Percentiles rank a stretch among this genome's conserved stretches.
Evolutionary conservation across 495 filamentous ascomycete genomes (phyloP).

Genomic region (Corynascus novoguineensis): DNA sequence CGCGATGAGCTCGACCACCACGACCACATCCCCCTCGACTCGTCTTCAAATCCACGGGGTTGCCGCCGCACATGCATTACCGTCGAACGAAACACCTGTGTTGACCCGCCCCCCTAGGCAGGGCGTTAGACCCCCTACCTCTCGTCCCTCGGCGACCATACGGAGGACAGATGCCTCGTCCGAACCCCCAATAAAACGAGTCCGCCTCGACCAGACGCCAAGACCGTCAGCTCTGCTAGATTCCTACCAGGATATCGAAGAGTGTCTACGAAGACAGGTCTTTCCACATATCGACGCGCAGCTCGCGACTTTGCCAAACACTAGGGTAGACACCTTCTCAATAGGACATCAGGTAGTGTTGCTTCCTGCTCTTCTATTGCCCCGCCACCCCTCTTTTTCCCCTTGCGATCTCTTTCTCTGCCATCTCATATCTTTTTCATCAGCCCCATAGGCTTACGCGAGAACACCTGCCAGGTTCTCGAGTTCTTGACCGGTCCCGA

Average conservation of each 20-base stretch:
- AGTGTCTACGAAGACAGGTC: constrained; percentile 32
- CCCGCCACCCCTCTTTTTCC: neutral
- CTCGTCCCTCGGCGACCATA: neutral
- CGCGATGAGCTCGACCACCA: constrained; percentile 6
- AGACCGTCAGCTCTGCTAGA: neutral
- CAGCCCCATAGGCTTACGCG: constrained; percentile 5
- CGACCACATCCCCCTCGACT: neutral
- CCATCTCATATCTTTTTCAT: neutral
- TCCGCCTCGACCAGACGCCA: neutral
- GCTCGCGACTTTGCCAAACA: neutral
- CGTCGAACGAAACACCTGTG: neutral
- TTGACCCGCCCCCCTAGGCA: neutral
- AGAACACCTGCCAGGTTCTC: constrained; percentile 9
- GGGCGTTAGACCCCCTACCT: neutral
- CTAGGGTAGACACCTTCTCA: neutral
- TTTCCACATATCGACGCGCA: constrained; percentile 33
- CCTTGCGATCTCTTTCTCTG: neutral
- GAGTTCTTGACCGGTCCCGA: constrained; percentile 10
- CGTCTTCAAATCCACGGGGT: neutral
- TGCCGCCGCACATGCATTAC: neutral
- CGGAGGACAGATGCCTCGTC: neutral
- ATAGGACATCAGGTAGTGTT: constrained; percentile 17
- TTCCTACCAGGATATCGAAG: neutral
- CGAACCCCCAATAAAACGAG: neutral
- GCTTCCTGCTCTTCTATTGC: neutral